phyloP scores from a whole-genome alignment of 352 stramenopile genomes.

The Poterioochromonas sp. region DNA sequence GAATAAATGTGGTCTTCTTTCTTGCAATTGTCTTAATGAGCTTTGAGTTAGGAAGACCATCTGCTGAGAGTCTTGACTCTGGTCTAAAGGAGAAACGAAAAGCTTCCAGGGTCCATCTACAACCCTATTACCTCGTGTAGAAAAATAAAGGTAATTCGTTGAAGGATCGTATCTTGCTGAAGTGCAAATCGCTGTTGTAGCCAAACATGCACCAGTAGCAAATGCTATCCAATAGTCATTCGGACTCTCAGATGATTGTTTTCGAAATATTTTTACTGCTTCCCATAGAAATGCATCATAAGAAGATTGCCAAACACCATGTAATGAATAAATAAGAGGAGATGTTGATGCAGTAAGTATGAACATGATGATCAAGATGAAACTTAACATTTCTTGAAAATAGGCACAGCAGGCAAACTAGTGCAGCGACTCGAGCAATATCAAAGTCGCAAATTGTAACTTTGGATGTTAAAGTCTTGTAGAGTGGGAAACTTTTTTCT shows the following conservation, averaged over 20 bases:
- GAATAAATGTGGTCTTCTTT: neutral
- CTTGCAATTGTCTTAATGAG: neutral
- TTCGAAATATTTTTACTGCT: constrained; percentile 1
- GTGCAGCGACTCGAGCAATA: no score
- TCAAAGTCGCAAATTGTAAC: no score
- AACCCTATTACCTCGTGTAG: neutral
- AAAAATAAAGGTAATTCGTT: neutral
- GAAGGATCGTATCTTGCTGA: neutral
- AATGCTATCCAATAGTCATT: neutral
- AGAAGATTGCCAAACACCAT: neutral
- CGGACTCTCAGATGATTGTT: neutral
- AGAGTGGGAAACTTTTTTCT: no score
- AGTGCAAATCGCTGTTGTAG: neutral
- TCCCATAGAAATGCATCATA: neutral
- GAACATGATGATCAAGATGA: no score
- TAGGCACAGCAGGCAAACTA: no score
- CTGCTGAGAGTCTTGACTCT: no score
- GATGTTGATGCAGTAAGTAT: no score
- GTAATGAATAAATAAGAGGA: no score
- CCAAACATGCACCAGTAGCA: neutral
- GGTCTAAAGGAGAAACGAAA: neutral
- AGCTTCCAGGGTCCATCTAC: neutral
- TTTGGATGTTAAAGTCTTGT: no score
- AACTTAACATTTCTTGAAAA: no score
- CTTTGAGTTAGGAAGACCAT: neutral